phyloP scores from a whole-genome alignment of 805 yeast genomes.

The Nakazawaea sp. region DNA sequence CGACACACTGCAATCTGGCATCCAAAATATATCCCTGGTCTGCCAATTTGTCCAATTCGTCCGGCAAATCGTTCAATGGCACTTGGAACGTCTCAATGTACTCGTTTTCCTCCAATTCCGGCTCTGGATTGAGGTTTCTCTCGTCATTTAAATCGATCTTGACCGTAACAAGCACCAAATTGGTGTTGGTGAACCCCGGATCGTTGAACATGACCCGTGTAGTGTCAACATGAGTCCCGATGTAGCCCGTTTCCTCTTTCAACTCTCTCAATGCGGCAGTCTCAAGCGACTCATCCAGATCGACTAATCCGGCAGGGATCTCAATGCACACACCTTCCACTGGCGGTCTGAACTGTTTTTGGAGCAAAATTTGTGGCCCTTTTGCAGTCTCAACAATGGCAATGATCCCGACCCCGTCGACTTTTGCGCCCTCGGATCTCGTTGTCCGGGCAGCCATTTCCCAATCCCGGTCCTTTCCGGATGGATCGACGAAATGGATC shows the following conservation, averaged over 20 bases:
- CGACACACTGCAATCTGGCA: constrained; percentile 81
- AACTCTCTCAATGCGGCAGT: constrained; percentile 83
- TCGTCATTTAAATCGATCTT: constrained; percentile 64
- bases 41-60: constrained; percentile 42
- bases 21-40: constrained; percentile 72
- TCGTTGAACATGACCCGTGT: constrained; percentile 35
- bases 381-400: constrained; percentile 54
- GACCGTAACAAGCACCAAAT: constrained; percentile 70
- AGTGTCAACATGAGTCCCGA: constrained; percentile 46
- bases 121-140: constrained; percentile 61
- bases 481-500: constrained; percentile 66
- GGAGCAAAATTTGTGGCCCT: constrained; percentile 50
- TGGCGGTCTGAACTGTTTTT: constrained; percentile 93
- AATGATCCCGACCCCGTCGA: constrained; percentile 90
- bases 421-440: constrained; percentile 48
- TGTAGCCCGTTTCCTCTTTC: constrained; percentile 88
- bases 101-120: constrained; percentile 84
- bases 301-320: constrained; percentile 92
- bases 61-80: constrained; percentile 53
- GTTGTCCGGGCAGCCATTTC: constrained; percentile 85
- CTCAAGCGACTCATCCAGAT: constrained; percentile 71
- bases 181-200: constrained; percentile 82
- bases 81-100: constrained; percentile 84
- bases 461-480: constrained; percentile 71
- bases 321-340: constrained; percentile 84